Base-by-base conservation (phyloP, 331 rosid species). In the Spiraea crenata region DNA sequence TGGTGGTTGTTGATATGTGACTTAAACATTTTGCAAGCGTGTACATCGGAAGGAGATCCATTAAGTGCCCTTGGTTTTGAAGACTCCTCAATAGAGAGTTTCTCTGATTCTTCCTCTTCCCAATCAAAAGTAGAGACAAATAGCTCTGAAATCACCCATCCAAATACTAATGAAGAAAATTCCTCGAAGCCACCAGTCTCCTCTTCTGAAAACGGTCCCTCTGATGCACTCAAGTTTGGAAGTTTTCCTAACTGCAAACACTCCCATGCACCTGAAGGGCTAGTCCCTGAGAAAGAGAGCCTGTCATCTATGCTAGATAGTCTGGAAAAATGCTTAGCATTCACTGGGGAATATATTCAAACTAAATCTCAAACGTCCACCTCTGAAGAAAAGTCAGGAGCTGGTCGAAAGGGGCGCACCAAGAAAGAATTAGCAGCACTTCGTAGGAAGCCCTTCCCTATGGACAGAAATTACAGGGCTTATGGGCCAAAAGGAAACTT, bases 1-100 rank as follows among this genome's bases (percentile, higher is more conserved):
- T 89, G 96, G 96, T 69, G 76, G 74, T 78, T 86, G 77, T 59
- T 89, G 81, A 71, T 89, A 46, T 78, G 80, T 19, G 92, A 86
- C 78, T 72, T 89, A 74, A 86, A 85, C 71, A 76, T 89, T 55
- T 52, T 77, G 63, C 96, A 76, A 19, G 96, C 88, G 38, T 79
- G 82, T 83, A 69, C 67, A 14, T 17, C 67, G 54, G 72, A 71
- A 74, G 77, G 76, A 14, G 88, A 79, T 70, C 76, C 76, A 48
- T 64, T 31, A 5, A 67, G 76, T 67, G 70, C 5, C 83, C 76
- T 39, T 65, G 75, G 65, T 70, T 11, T 42, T 63, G 65, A 74
- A 38, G 71, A 61, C 46, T 60, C 55, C 4, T 67, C 57, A 25
- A 76, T 59, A 57, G 85, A 75, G 59, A 64, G 31, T 57, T 69